These are phyloP conservation scores for Lactifluus piperatus DNA, from an alignment of 768 basidiomycete species.

Conservation along the genomic window DNA sequence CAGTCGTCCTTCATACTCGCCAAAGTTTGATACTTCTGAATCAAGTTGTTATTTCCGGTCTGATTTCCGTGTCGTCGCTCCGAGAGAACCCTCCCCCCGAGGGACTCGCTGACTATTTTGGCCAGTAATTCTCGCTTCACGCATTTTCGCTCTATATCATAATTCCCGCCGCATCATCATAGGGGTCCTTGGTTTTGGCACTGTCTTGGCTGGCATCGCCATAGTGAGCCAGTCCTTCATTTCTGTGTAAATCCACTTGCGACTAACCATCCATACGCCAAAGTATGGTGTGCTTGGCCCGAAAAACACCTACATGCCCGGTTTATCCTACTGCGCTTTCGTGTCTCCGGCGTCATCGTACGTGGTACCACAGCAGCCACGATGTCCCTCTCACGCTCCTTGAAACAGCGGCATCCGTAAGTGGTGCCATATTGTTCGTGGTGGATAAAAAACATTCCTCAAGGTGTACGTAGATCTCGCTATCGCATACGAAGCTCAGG, in stretches of 20 bases:
- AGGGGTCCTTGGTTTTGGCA: constrained; percentile 29
- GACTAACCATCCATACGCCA: neutral
- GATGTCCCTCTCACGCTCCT: neutral
- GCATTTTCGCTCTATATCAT: constrained; percentile 44
- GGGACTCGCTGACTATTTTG: neutral
- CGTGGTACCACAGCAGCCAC: constrained; percentile 7
- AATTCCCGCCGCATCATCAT: constrained; percentile 32
- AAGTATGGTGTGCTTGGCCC: constrained; percentile 41
- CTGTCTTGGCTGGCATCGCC: constrained; percentile 27
- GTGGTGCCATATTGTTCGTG: neutral
- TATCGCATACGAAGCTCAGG: constrained; percentile 42
- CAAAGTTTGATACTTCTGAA: constrained; percentile 35
- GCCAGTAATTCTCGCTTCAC: constrained; percentile 37
- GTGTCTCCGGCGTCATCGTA: constrained; percentile 20
- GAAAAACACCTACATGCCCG: neutral
- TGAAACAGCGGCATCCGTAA: constrained; percentile 22
- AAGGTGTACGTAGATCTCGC: constrained; percentile 22
- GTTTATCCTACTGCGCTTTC: constrained; percentile 21
- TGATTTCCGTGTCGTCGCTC: constrained; percentile 20
- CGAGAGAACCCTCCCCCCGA: too few relatives aligned
- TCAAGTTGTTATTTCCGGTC: constrained; percentile 40
- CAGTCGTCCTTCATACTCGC: constrained; percentile 31
- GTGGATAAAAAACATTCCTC: neutral
- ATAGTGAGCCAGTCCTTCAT: constrained; percentile 30
- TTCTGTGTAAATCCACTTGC: neutral